These are phyloP conservation scores for Suillus plorans DNA, from an alignment of 768 basidiomycete genomes.

Conservation along the genomic window DNA sequence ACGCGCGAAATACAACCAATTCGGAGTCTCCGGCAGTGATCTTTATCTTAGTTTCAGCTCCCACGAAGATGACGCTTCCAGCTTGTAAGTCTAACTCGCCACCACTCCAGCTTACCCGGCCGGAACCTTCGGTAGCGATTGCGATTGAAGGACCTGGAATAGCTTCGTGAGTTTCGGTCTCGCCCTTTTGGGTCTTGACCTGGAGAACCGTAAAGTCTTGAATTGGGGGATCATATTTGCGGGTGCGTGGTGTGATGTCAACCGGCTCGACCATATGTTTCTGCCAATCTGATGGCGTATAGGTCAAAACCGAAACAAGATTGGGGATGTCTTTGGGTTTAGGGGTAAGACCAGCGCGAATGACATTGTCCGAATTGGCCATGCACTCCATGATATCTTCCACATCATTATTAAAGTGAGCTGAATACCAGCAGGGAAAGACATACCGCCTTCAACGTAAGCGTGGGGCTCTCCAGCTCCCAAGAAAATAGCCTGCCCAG, in stretches of 20 bases:
- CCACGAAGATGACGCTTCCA: conserved; percentile 84
- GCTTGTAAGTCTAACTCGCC: conserved; percentile 42
- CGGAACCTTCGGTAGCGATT: conserved; percentile 72
- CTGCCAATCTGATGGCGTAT: conserved; percentile 64
- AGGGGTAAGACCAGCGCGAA: conserved; percentile 95
- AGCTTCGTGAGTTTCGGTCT: conserved; percentile 53
- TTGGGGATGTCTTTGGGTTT: conserved; percentile 94
- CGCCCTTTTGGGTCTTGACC: conserved; percentile 45
- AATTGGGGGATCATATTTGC: conserved; percentile 88
- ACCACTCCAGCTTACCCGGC: conserved; percentile 51
- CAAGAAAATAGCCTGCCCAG: conserved; percentile 92
- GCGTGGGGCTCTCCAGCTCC: conserved; percentile 97
- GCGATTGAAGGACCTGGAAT: conserved; percentile 84
- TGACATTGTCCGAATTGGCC: conserved; percentile 99
- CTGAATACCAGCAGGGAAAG: neutral
- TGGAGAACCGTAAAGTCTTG: conserved; percentile 89
- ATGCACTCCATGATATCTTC: conserved; percentile 98
- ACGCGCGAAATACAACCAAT: conserved; percentile 30
- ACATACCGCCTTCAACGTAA: conserved; percentile 86
- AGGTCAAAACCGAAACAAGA: conserved; percentile 84
- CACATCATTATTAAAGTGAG: neutral
- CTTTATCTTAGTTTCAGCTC: conserved; percentile 60
- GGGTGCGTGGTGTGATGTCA: conserved; percentile 28
- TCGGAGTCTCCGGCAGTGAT: conserved; percentile 37
- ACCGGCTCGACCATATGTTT: conserved; percentile 69